These are phyloP conservation scores for Hyphodiscus hymeniophilus DNA, from an alignment of 495 filamentous ascomycete species.

Conservation along the genomic window DNA sequence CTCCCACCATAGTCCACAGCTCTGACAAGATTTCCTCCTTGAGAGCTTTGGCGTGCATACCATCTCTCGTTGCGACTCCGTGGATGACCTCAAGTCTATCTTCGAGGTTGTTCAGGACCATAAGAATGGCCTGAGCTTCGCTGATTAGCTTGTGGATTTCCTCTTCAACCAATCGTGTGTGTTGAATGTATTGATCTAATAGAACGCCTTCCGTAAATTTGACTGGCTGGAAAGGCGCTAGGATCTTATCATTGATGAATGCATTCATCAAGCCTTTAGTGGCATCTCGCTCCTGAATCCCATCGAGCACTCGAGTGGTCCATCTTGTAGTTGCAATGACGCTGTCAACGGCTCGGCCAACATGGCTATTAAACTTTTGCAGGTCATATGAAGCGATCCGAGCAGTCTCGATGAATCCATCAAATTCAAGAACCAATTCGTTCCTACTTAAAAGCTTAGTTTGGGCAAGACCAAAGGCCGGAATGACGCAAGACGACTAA, in stretches of 20 bases:
- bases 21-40: slow-evolving; percentile 52
- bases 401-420: slow-evolving; percentile 55
- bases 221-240: slow-evolving; percentile 50
- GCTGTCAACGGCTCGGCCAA: slow-evolving; percentile 59
- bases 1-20: slow-evolving; percentile 65
- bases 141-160: slow-evolving; percentile 53
- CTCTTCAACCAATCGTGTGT: slow-evolving; percentile 54
- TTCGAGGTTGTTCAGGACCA: slow-evolving; percentile 51
- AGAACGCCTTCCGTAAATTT: slow-evolving; percentile 43
- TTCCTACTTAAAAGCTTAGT: slow-evolving; percentile 29
- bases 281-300: slow-evolving; percentile 31
- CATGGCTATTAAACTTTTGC: slow-evolving; percentile 58
- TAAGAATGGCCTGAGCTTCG: slow-evolving; percentile 55
- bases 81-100: slow-evolving; percentile 54
- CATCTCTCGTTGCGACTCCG: slow-evolving; percentile 48
- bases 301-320: slow-evolving; percentile 46
- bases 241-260: slow-evolving; percentile 34
- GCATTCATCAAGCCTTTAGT: slow-evolving; percentile 29
- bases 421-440: slow-evolving; percentile 59
- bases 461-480: slow-evolving; percentile 20
- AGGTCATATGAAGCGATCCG: slow-evolving; percentile 47
- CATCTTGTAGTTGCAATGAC: slow-evolving; percentile 61
- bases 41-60: slow-evolving; percentile 34
- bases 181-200: slow-evolving; percentile 54
- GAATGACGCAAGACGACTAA: too few species aligned